Base-by-base conservation (phyloP, 306 rosid genomes). In the Canavalia gladiata region DNA sequence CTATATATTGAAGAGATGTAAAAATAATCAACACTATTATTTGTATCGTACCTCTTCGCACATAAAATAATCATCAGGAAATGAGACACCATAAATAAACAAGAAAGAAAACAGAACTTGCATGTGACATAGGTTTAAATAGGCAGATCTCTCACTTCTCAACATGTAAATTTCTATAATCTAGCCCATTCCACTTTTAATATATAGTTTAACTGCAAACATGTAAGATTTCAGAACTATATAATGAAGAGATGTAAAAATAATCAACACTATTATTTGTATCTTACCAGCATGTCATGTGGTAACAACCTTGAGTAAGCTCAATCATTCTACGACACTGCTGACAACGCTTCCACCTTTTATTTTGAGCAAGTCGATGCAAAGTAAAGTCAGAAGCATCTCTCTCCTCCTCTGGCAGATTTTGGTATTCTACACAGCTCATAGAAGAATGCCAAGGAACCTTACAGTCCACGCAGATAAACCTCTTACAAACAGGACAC, bases 381-480 rank as follows among this genome's bases (percentile, higher is more conserved):
- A 95, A 87, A 45, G 94, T 89, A 75, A 89, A 86, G 78, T 89
- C 99, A 55, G 89, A 82, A 45, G 89, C 83, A 85, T 93, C 97
- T 78, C 95, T 90, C 87, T 91, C 99, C 76, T 90, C 97, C 85
- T 84, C 79, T 10, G 97, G 94, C 43, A 90, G 85, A 77, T 64
- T 85, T 82, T 91, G 98, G 79, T 70, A 95, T 84, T 90, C 97
- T 86, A 86, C 94, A 82, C 98, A 95, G 83, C 88, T 92, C 91
- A 92, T 83, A 6, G 92, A 91, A 67, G 92, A 89, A 86, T 95
- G 98, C 98, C 98, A 95, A 69, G 98, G 97, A 82, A 92, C 97
- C 71, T 87, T 87, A 72, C 98, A 95, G 28, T 88, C 95, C 64
- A 90, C 86, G 12, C 98, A 95, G 60, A 95, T 88, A 71, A 89